Percentiles rank a stretch among this genome's conserved stretches.
Evolutionary conservation across 2,329 filamentous ascomycete genomes (phyloP).

Genomic region (Akanthomyces muscarius): DNA sequence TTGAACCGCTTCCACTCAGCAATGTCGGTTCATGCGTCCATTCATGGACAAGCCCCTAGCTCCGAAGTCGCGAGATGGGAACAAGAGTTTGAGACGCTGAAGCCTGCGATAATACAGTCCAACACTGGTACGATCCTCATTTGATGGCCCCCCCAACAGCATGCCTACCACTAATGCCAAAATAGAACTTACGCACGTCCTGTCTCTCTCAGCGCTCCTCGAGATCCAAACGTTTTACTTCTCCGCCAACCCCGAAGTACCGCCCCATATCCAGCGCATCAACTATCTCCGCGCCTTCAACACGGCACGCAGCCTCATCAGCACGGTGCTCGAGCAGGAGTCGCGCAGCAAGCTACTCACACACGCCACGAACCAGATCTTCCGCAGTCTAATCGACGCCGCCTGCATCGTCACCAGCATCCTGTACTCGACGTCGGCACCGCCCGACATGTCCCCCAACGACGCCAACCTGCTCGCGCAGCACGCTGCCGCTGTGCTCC

Average conservation of each 20-base stretch:
- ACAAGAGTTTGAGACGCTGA: constrained; percentile 48
- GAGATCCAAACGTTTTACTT: constrained; percentile 54
- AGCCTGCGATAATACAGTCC: constrained; percentile 41
- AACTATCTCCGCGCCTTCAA: constrained; percentile 45
- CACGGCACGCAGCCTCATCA: constrained; percentile 45
- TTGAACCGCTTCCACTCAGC: constrained; percentile 46
- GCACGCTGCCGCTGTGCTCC: constrained; percentile 33
- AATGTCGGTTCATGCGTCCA: constrained; percentile 45
- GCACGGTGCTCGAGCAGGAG: constrained; percentile 41
- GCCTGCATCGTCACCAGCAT: constrained; percentile 43
- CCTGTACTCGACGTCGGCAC: constrained; percentile 40
- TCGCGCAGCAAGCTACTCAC: constrained; percentile 36
- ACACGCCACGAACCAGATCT: constrained; percentile 48
- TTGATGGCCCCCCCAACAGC: background rate
- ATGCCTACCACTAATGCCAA: background rate
- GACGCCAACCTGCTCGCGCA: constrained; percentile 31
- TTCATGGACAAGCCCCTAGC: constrained; percentile 43
- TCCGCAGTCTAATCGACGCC: constrained; percentile 44
- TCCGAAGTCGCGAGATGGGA: constrained; percentile 46
- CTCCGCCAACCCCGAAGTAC: constrained; percentile 38
- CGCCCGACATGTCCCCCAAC: constrained; percentile 27
- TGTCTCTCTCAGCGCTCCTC: constrained; percentile 45
- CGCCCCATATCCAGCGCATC: constrained; percentile 37
- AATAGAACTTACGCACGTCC: constrained; percentile 46
- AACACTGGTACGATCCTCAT: constrained; percentile 39